Conservation (phyloP, 2,329 filamentous ascomycete genomes). For the Sporothrix mexicana region DNA sequence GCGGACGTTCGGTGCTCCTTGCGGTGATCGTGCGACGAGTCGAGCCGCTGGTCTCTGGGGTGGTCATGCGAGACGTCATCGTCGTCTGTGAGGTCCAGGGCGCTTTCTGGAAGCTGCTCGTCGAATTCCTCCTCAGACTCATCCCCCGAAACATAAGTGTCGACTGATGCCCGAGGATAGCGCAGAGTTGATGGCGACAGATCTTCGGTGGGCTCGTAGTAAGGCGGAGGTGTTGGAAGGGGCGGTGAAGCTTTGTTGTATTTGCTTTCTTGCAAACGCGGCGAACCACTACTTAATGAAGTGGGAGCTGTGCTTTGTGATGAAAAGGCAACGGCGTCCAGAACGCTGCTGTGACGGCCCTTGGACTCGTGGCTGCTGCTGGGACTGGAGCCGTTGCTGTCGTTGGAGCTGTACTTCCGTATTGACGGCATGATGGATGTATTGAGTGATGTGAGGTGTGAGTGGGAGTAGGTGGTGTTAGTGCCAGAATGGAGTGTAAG, state of each 20-base stretch:
- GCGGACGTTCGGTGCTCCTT: not conserved
- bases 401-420: conserved; percentile 43
- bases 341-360: conserved; percentile 50
- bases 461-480: not conserved
- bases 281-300: conserved; percentile 49
- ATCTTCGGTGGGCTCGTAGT: conserved; percentile 42
- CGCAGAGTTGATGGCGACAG: conserved; percentile 51
- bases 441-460: conserved; percentile 22
- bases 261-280: conserved; percentile 48
- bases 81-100: conserved; percentile 23
- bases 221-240: not conserved
- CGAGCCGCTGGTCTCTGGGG: conserved; percentile 40
- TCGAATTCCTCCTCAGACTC: conserved; percentile 65
- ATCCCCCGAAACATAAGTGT: conserved; percentile 79
- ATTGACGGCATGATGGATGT: conserved; percentile 42
- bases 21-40: not conserved
- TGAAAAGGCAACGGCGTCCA: conserved; percentile 48
- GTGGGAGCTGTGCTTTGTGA: conserved; percentile 54
- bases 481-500: conserved; percentile 2
- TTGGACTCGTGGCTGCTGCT: conserved; percentile 46
- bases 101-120: conserved; percentile 32
- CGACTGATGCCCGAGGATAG: conserved; percentile 66
- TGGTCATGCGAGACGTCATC: conserved; percentile 32
- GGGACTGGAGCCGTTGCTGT: conserved; percentile 38
- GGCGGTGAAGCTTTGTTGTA: conserved; percentile 36